These are phyloP conservation scores for Naganishia liquefaciens DNA, from an alignment of 1,284 basidiomycete genomes.

Conservation along the genomic window DNA sequence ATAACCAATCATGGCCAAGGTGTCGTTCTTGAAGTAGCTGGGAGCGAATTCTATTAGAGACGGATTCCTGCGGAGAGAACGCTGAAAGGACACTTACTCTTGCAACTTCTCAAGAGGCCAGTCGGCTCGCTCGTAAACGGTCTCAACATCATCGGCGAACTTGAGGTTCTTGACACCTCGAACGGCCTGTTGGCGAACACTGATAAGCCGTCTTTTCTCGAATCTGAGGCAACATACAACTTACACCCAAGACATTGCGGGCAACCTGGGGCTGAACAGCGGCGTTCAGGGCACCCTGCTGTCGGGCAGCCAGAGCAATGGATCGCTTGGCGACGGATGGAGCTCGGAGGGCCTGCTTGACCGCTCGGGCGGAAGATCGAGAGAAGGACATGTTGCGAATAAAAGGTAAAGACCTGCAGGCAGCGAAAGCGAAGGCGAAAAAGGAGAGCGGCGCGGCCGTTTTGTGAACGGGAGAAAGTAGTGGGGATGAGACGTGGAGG, in stretches of 20 bases:
- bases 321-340: constrained; percentile 59
- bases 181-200: constrained; percentile 41
- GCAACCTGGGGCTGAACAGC: constrained; percentile 38
- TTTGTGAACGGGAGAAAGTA: constrained; percentile 2
- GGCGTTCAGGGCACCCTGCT: constrained; percentile 53
- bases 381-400: constrained; percentile 56
- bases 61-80: background rate
- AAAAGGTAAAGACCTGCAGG: constrained; percentile 22
- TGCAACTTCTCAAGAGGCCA: constrained; percentile 98
- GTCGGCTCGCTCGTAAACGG: constrained; percentile 95
- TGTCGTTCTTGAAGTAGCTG: constrained; percentile 96
- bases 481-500: constrained; percentile 15
- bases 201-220: background rate
- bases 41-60: background rate
- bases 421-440: constrained; percentile 27
- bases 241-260: constrained; percentile 51
- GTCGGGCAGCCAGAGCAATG: constrained; percentile 70
- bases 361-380: constrained; percentile 59
- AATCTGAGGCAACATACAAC: constrained; percentile 25
- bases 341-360: constrained; percentile 53
- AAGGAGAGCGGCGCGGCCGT: background rate
- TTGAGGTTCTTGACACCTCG: constrained; percentile 96
- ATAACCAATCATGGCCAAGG: constrained; percentile 97
- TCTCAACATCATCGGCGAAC: constrained; percentile 94
- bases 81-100: constrained; percentile 58